These are phyloP conservation scores for Circinella minor DNA, from an alignment of 371 early-diverging fungal genomes.

Conservation along the genomic window DNA sequence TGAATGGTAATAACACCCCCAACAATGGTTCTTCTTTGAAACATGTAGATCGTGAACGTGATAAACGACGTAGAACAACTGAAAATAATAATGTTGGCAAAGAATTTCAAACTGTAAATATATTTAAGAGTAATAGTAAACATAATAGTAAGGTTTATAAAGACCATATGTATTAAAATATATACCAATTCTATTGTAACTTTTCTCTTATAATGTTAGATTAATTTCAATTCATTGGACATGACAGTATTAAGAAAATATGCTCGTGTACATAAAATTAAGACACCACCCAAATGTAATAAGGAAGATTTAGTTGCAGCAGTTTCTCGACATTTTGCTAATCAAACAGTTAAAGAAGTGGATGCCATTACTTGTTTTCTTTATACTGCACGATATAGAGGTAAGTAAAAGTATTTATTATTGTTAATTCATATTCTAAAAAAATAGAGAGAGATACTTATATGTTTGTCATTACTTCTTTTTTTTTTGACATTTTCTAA, in stretches of 20 bases:
- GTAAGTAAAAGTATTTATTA: constrained; percentile 17
- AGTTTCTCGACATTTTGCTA: constrained; percentile 56
- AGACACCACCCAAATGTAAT: constrained; percentile 29
- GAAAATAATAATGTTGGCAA: constrained; percentile 48
- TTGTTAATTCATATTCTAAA: background rate
- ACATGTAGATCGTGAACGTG: constrained; percentile 43
- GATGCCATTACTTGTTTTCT: constrained; percentile 55
- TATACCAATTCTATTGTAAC: background rate
- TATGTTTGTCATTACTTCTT: background rate
- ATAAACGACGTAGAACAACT: constrained; percentile 39
- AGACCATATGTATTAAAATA: no score
- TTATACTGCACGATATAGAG: constrained; percentile 53
- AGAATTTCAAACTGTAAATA: constrained; percentile 52
- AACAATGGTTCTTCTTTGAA: constrained; percentile 16
- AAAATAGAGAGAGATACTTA: background rate
- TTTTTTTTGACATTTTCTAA: background rate
- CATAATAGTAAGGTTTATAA: background rate
- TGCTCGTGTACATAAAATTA: constrained; percentile 49
- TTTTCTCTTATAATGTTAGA: constrained; percentile 23
- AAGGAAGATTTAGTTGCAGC: constrained; percentile 53
- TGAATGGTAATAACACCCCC: constrained; percentile 8
- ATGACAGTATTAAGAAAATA: constrained; percentile 48
- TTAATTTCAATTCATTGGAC: constrained; percentile 52
- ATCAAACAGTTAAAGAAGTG: constrained; percentile 51
- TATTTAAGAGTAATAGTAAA: background rate